A percentile compares a stretch with the other conserved stretches of the same genome.
These are phyloP conservation scores for Lipomyces lipofer DNA, from an alignment of 805 yeast species.

Conservation along the genomic window DNA sequence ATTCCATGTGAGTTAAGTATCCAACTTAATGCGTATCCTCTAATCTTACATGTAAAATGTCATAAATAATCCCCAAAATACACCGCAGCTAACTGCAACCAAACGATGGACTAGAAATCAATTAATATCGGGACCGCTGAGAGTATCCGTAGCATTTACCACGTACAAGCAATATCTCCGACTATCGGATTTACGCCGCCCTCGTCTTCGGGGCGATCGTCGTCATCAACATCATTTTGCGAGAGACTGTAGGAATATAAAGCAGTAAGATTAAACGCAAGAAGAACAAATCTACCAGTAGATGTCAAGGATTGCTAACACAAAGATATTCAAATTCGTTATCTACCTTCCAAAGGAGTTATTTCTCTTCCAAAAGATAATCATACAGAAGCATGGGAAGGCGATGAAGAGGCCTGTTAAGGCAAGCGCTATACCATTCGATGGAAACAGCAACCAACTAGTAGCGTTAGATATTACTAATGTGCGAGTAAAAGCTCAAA, in stretches of 20 bases:
- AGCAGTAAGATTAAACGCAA: constrained; percentile 77
- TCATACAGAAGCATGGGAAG: constrained; percentile 51
- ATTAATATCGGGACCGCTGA: not conserved
- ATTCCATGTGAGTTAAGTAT: constrained; percentile 72
- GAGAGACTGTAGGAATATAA: constrained; percentile 71
- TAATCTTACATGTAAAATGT: constrained; percentile 44
- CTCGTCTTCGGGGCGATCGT: constrained; percentile 54
- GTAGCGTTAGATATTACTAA: not conserved
- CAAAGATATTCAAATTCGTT: too few relatives aligned
- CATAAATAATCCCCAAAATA: constrained; percentile 72
- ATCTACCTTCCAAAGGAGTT: constrained; percentile 41
- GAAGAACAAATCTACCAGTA: constrained; percentile 58
- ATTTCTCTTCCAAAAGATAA: constrained; percentile 64
- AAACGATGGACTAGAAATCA: constrained; percentile 56
- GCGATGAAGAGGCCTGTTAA: constrained; percentile 47
- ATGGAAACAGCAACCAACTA: constrained; percentile 58
- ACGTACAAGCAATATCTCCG: constrained; percentile 59
- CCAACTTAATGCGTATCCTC: too few relatives aligned
- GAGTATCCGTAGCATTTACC: not conserved
- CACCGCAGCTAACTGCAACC: constrained; percentile 69
- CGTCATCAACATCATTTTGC: constrained; percentile 52
- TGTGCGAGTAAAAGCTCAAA: too few relatives aligned
- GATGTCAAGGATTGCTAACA: too few relatives aligned
- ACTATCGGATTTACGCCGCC: constrained; percentile 71
- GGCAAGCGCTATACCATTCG: constrained; percentile 56